Evolutionary conservation across 2,329 filamentous ascomycete species (phyloP).

Genomic region (Talaromyces sp.): DNA sequence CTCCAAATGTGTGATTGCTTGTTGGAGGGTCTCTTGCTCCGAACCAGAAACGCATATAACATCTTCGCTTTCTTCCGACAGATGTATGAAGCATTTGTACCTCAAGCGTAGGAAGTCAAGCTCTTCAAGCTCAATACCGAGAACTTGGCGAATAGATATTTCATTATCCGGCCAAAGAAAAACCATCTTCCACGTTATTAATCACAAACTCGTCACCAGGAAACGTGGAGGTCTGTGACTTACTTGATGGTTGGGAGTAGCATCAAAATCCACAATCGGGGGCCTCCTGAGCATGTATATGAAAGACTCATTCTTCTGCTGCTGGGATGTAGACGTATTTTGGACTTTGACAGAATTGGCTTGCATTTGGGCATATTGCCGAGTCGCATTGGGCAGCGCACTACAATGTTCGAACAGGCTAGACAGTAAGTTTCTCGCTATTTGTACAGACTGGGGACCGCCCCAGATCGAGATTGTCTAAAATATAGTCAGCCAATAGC

Average conservation of each 20-base stretch:
- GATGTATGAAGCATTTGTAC: slow-evolving; percentile 37
- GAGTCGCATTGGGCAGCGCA: neutral
- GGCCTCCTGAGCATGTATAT: slow-evolving; percentile 18
- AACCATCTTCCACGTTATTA: slow-evolving; percentile 20
- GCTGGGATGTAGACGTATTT: neutral
- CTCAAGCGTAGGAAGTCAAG: slow-evolving; percentile 42
- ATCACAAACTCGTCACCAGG: neutral
- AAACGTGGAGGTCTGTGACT: neutral
- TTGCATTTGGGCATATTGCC: neutral
- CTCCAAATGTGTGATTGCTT: slow-evolving; percentile 27
- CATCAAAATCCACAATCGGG: neutral
- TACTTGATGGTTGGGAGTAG: neutral
- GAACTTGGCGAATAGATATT: slow-evolving; percentile 32
- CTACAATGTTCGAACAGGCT: neutral
- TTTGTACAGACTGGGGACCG: neutral
- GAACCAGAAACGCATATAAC: slow-evolving; percentile 28
- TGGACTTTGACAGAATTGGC: neutral
- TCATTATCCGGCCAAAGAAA: slow-evolving; percentile 45
- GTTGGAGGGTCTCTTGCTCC: slow-evolving; percentile 28
- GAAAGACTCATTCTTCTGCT: neutral
- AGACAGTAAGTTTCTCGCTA: neutral
- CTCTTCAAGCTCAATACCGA: slow-evolving; percentile 39
- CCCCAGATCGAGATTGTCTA: neutral
- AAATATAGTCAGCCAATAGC: neutral
- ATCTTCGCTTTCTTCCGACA: slow-evolving; percentile 23